phyloP scores from a whole-genome alignment of 2,329 filamentous ascomycete species.

The Huntiella omanensis region DNA sequence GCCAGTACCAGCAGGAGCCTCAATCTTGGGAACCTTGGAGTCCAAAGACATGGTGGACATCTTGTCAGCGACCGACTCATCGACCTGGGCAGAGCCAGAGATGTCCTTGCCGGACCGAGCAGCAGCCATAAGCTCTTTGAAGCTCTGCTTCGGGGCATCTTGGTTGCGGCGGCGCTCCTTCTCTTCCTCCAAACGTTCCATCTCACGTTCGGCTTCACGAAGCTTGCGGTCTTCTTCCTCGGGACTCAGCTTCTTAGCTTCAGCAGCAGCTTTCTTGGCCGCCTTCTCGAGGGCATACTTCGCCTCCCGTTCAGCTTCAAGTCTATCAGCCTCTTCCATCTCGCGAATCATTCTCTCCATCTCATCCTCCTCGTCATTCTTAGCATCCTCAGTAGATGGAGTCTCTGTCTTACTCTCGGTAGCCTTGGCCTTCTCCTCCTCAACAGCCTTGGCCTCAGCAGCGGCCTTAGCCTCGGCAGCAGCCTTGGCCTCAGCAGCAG shows the following conservation, averaged over 20 bases:
- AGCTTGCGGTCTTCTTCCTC: conserved; percentile 47
- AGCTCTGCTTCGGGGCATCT: conserved; percentile 32
- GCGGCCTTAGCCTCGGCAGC: conserved; percentile 14
- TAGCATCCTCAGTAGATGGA: conserved; percentile 16
- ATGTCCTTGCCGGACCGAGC: conserved; percentile 19
- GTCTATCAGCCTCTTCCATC: conserved; percentile 35
- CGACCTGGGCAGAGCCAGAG: conserved; percentile 12
- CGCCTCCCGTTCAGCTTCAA: conserved; percentile 25
- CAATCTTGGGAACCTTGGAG: conserved; percentile 27
- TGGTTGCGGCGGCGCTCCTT: conserved; percentile 39
- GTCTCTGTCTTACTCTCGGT: conserved; percentile 19
- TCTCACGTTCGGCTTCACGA: conserved; percentile 52
- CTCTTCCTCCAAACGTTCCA: conserved; percentile 55
- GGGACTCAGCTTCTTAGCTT: conserved; percentile 21
- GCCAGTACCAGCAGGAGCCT: conserved; percentile 22
- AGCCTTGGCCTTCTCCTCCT: conserved; percentile 18
- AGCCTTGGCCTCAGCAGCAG: conserved; percentile 14
- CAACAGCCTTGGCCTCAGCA: conserved; percentile 17
- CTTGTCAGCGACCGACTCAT: conserved; percentile 24
- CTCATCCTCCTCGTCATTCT: conserved; percentile 27
- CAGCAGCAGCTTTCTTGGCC: conserved; percentile 19
- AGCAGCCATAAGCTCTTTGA: conserved; percentile 23
- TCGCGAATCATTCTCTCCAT: conserved; percentile 41
- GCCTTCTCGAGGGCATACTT: conserved; percentile 31
- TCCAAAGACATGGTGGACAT: conserved; percentile 32